phyloP scores from a whole-genome alignment of 2,329 filamentous ascomycete species.

The Pseudofabraea citricarpa region DNA sequence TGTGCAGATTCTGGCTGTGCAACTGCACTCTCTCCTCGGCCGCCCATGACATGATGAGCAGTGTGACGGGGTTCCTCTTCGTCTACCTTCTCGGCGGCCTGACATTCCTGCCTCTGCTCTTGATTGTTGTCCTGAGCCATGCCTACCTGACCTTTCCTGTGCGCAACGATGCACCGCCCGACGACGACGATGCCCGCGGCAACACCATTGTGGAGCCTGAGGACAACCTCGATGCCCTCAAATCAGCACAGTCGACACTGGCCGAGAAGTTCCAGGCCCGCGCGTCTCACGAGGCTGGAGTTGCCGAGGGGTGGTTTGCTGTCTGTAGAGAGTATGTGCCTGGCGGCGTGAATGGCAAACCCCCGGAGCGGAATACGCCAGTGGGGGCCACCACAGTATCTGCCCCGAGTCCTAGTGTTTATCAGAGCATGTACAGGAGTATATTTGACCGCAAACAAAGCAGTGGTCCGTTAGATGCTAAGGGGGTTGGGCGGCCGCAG shows the following conservation, averaged over 20 bases:
- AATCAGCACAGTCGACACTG: conserved; percentile 51
- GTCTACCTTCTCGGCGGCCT: conserved; percentile 83
- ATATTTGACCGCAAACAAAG: conserved; percentile 79
- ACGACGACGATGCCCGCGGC: conserved; percentile 27
- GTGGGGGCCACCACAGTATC: conserved; percentile 70
- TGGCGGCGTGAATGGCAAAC: conserved; percentile 87
- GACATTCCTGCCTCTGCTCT: conserved; percentile 75
- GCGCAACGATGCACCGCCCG: conserved; percentile 35
- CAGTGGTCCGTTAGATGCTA: conserved; percentile 27
- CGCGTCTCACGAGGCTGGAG: conserved; percentile 61
- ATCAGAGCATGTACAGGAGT: conserved; percentile 96
- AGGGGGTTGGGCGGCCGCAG: conserved; percentile 25
- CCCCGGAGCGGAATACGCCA: conserved; percentile 79
- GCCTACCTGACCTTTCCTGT: conserved; percentile 64
- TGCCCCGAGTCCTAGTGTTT: conserved; percentile 84
- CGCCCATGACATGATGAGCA: conserved; percentile 18
- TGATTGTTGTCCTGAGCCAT: conserved; percentile 57
- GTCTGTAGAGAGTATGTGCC: conserved; percentile 90
- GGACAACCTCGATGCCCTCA: conserved; percentile 62
- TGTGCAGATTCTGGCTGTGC: not conserved
- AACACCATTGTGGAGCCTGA: conserved; percentile 50
- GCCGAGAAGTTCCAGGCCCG: conserved; percentile 57
- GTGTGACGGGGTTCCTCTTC: conserved; percentile 51
- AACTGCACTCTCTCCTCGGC: not conserved
- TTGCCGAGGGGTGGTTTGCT: conserved; percentile 90